Conservation (phyloP, 2,329 filamentous ascomycete species). For the Colletotrichum endophyticum region DNA sequence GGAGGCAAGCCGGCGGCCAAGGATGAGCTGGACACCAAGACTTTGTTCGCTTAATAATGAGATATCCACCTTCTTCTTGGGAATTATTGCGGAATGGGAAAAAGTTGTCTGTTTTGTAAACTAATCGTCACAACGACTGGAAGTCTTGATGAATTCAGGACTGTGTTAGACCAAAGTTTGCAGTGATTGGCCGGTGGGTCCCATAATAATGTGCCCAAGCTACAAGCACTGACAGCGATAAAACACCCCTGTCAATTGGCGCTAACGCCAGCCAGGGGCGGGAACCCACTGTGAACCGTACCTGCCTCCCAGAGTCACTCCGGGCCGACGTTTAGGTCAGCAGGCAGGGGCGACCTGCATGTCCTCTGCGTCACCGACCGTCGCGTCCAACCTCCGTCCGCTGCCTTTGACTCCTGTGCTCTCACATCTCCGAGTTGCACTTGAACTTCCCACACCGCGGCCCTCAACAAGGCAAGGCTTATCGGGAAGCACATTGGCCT, state of each 20-base stretch:
- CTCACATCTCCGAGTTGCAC: neutral
- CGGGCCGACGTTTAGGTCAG: constrained; percentile 8
- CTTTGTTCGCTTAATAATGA: constrained; percentile 69
- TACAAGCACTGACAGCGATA: neutral
- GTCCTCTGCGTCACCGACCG: constrained; percentile 10
- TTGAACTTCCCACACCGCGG: neutral
- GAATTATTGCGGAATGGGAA: neutral
- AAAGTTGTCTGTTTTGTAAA: neutral
- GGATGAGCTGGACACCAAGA: constrained; percentile 77
- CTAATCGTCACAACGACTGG: neutral
- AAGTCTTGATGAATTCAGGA: neutral
- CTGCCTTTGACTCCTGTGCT: neutral
- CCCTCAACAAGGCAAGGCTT: neutral
- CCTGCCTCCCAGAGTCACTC: neutral
- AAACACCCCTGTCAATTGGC: neutral
- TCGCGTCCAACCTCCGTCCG: neutral
- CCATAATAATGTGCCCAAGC: neutral
- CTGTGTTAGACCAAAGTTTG: neutral
- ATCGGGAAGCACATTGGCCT: neutral
- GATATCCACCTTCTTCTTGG: neutral
- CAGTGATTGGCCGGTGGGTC: neutral
- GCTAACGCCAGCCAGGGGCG: neutral
- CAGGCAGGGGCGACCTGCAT: neutral
- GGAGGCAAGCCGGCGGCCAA: constrained; percentile 67
- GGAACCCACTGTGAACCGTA: neutral